These are phyloP conservation scores for Brasilioporus rufonigricans DNA, from an alignment of 768 basidiomycete genomes.

Conservation along the genomic window DNA sequence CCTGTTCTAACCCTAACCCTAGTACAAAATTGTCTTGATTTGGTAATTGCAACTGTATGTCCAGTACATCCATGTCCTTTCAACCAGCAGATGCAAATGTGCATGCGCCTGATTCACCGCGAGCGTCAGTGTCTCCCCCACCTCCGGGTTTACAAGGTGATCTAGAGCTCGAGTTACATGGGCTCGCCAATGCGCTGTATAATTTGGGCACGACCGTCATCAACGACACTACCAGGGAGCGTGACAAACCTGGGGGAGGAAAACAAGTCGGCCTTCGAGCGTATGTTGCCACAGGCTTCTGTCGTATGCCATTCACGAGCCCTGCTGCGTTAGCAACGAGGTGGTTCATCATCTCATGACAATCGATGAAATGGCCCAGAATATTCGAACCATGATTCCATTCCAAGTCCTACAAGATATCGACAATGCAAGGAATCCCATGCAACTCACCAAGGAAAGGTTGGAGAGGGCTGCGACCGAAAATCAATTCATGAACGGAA, in stretches of 20 bases:
- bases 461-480: constrained; percentile 83
- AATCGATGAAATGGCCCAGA: constrained; percentile 67
- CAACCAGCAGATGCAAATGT: neutral
- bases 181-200: constrained; percentile 74
- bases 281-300: constrained; percentile 33
- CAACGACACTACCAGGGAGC: constrained; percentile 78
- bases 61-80: neutral
- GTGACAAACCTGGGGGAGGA: constrained; percentile 63
- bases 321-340: constrained; percentile 55
- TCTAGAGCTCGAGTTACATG: constrained; percentile 71
- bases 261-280: constrained; percentile 79
- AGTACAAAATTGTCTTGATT: constrained; percentile 2
- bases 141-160: constrained; percentile 71
- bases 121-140: constrained; percentile 70
- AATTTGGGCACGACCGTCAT: constrained; percentile 82
- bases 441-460: constrained; percentile 77
- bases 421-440: constrained; percentile 77
- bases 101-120: constrained; percentile 49
- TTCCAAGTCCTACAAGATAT: constrained; percentile 76
- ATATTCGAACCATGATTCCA: constrained; percentile 63
- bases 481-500: constrained; percentile 91
- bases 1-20: constrained; percentile 32
- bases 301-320: neutral
- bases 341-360: constrained; percentile 64
- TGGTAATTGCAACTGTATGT: neutral